A percentile compares a stretch with the other conserved stretches of the same genome.
Conservation (phyloP, 208 protist genomes). For the Herpetomonas muscarum region DNA sequence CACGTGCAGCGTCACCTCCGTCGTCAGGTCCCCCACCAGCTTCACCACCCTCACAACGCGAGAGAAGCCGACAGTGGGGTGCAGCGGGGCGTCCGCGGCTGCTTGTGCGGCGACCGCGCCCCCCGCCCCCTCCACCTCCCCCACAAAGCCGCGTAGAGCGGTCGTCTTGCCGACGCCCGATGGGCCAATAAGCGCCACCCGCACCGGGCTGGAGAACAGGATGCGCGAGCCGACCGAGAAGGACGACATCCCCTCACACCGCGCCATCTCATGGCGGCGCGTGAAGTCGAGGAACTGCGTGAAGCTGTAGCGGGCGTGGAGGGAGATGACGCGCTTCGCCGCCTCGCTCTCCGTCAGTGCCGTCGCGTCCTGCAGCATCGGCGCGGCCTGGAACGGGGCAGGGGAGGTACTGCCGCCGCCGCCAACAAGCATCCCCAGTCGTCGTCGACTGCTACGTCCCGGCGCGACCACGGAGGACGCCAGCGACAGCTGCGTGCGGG, state of each 20-base stretch:
- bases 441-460: background rate
- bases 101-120: constrained; percentile 9
- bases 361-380: constrained; percentile 38
- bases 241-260: constrained; percentile 69
- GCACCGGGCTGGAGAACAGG: constrained; percentile 65
- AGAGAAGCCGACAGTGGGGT: constrained; percentile 60
- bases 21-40: constrained; percentile 36
- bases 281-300: constrained; percentile 87
- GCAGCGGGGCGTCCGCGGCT: background rate
- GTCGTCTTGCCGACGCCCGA: constrained; percentile 69
- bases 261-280: constrained; percentile 66
- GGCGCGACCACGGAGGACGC: background rate
- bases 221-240: constrained; percentile 66
- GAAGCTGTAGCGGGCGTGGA: constrained; percentile 85
- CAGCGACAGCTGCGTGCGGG: constrained; percentile 23
- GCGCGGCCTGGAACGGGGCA: constrained; percentile 10
- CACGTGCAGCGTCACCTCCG: constrained; percentile 59
- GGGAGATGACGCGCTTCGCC: constrained; percentile 74
- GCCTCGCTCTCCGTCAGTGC: constrained; percentile 54
- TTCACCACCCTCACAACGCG: constrained; percentile 38
- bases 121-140: constrained; percentile 9
- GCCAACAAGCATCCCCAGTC: background rate
- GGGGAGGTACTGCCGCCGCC: constrained; percentile 1
- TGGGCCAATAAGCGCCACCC: constrained; percentile 73
- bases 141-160: constrained; percentile 39